phyloP scores from a whole-genome alignment of 2,329 filamentous ascomycete genomes.

The Didymella glomerata region DNA sequence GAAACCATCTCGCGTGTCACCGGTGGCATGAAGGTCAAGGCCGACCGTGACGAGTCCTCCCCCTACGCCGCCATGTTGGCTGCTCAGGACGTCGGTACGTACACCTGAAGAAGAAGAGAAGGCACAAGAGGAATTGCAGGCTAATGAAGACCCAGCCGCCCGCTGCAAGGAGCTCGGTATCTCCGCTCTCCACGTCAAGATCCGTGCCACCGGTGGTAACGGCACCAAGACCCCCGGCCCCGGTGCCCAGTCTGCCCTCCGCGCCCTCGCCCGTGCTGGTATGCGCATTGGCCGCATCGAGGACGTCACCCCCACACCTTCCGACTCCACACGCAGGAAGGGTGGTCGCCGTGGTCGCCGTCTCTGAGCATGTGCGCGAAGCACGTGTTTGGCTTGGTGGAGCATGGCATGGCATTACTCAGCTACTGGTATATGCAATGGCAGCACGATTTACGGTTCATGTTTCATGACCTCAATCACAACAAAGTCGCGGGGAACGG shows the following conservation, averaged over 20 bases:
- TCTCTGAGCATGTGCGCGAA: slow-evolving; percentile 75
- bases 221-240: slow-evolving; percentile 99
- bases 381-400: slow-evolving; percentile 49
- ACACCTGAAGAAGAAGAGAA: slow-evolving; percentile 1
- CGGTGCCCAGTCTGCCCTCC: slow-evolving; percentile 98
- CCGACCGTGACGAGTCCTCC: slow-evolving; percentile 96
- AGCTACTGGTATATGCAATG: slow-evolving; percentile 26
- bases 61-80: slow-evolving; percentile 99
- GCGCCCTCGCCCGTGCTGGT: slow-evolving; percentile 96
- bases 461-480: slow-evolving; percentile 45
- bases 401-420: slow-evolving; percentile 43
- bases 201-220: slow-evolving; percentile 99
- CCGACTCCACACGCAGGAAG: slow-evolving; percentile 99
- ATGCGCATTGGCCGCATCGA: slow-evolving; percentile 99
- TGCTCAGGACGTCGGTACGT: slow-evolving; percentile 77
- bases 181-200: slow-evolving; percentile 99
- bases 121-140: neutral
- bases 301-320: slow-evolving; percentile 98
- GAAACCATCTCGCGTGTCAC: slow-evolving; percentile 99
- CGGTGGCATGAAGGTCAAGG: slow-evolving; percentile 99
- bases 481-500: slow-evolving; percentile 53
- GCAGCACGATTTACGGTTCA: slow-evolving; percentile 46
- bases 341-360: slow-evolving; percentile 99
- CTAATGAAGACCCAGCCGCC: slow-evolving; percentile 62
- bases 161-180: slow-evolving; percentile 88